These are phyloP conservation scores for Turnera subulata DNA, from an alignment of 345 rosid species.

Conservation along the genomic window DNA sequence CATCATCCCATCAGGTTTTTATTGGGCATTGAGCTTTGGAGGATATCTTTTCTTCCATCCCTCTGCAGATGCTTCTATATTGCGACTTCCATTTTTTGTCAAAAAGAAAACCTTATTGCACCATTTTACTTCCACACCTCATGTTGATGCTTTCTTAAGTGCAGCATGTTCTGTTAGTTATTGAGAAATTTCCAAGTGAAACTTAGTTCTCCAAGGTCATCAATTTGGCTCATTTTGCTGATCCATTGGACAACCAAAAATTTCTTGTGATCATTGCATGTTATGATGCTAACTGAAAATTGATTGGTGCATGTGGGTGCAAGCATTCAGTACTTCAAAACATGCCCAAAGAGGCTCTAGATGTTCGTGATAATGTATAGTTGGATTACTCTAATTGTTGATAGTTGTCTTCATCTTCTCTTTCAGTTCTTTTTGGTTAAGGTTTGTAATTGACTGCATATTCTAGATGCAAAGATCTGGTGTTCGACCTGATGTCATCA, in stretches of 20 bases:
- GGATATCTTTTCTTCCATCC: too few relatives aligned
- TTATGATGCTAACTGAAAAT: neutral
- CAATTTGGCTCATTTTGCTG: neutral
- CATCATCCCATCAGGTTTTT: neutral
- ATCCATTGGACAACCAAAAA: neutral
- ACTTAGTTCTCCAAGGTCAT: too few relatives aligned
- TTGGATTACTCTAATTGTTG: neutral
- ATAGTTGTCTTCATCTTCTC: neutral
- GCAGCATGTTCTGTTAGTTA: too few relatives aligned
- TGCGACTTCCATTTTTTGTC: too few relatives aligned
- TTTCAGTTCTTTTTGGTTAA: neutral
- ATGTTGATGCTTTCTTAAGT: too few relatives aligned
- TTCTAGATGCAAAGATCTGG: slow-evolving; percentile 94
- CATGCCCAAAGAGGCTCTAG: neutral
- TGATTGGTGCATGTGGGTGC: neutral
- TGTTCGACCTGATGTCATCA: slow-evolving; percentile 78
- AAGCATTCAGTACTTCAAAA: neutral
- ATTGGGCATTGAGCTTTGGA: too few relatives aligned
- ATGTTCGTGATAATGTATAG: neutral
- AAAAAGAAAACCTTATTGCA: too few relatives aligned
- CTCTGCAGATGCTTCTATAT: too few relatives aligned
- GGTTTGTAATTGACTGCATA: slow-evolving; percentile 14
- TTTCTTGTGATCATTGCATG: neutral
- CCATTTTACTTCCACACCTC: too few relatives aligned
- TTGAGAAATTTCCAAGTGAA: too few relatives aligned